Evolutionary conservation across 441 rosid species (phyloP), one percentile per base, ranked within the genome.

Genomic region (Gossypium schwendimanii): DNA sequence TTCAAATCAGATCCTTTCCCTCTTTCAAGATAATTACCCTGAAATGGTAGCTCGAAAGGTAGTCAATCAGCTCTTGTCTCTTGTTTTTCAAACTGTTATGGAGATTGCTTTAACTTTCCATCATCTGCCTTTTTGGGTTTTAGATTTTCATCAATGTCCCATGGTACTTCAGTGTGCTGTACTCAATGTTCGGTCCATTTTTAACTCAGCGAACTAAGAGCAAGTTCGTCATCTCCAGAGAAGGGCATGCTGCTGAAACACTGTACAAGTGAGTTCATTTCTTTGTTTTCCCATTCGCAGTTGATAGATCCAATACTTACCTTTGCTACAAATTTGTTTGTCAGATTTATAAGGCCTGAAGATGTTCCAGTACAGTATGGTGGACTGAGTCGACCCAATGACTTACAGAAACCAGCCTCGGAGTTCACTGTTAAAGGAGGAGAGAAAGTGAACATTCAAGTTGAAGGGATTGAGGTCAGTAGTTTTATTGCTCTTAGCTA

Each of bases 21-120:
- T 95, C n/a, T 92, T 95, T 28, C 99, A 95, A 73, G 97, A 95
- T 75, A 95, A 95, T 81, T 95, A 95, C 75, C 99, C 99, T 33
- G 99, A 95, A 76, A 87, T 92, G 98, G 99, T 95, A 20, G 99
- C 98, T 68, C 89, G 94, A 8, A 92, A 92, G 99, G 99, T 94
- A 78, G 4, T 33, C 11, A 15, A 1, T n/a, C 49, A 23, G 12
- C 50, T 45, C 50, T 11, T 64, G 14, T 21, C 69, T 45, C 36
- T 45, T 44, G 5, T 23, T 17, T 15, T 65, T 21, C 39, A 65
- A 65, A 65, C 69, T 45, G 24, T 6, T 12, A 5, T 23, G 12
- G 36, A 23, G 20, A 21, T 3, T 23, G 55, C 2, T 44, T 23
- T 44, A 45, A 65, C 70, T 63, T 0, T 63, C 11, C 70, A 47